A percentile compares a stretch with the other conserved stretches of the same genome.
Conservation (phyloP, 2,329 filamentous ascomycete species). For the Ophiostoma tasmaniense region DNA sequence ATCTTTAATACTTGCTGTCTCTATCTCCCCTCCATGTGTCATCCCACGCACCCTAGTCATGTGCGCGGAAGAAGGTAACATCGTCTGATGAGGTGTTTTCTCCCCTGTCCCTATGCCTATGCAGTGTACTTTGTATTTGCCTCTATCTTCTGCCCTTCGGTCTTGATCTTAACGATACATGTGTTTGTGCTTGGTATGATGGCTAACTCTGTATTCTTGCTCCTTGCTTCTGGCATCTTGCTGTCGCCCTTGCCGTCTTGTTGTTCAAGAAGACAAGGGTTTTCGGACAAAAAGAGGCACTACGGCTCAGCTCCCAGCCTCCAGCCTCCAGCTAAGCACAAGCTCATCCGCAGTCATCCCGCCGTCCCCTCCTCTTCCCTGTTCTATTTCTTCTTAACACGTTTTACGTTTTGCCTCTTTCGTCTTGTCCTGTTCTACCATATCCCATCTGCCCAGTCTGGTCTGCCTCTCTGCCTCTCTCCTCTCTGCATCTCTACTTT, state of each 20-base stretch:
- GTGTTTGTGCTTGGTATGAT: neutral
- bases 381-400: neutral
- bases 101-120: neutral
- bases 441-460: no score
- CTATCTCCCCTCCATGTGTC: neutral
- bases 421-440: neutral
- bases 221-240: neutral
- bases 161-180: no score
- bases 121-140: neutral
- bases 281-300: neutral
- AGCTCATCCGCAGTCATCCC: neutral
- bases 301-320: neutral
- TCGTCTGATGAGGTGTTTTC: slow-evolving; percentile 5
- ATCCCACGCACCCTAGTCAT: slow-evolving; percentile 2
- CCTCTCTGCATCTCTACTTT: no score
- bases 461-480: neutral
- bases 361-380: neutral
- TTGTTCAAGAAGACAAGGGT: neutral
- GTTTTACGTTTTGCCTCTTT: neutral
- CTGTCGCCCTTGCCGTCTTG: no score
- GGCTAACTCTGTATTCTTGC: neutral
- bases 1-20: neutral
- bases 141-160: neutral
- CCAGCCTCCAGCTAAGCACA: neutral
- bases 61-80: neutral